phyloP scores from a whole-genome alignment of 352 stramenopile genomes.

The Phytophthora nicotianae region DNA sequence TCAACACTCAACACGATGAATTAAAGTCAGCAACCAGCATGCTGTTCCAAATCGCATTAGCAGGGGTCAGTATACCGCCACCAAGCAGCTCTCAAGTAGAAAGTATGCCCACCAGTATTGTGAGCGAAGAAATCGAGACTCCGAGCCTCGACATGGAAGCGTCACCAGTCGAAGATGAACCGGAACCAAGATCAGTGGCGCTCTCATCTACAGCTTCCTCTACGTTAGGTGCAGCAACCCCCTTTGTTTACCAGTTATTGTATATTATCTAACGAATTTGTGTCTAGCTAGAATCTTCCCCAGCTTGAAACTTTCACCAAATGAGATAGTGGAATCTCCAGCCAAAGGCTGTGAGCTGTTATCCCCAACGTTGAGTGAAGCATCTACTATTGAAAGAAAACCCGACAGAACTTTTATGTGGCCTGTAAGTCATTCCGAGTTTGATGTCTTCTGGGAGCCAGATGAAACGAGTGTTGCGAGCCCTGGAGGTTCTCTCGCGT shows the following conservation, averaged over 20 bases:
- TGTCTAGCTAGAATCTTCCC: slow-evolving; percentile 29
- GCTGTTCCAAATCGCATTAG: slow-evolving; percentile 50
- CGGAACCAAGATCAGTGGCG: slow-evolving; percentile 10
- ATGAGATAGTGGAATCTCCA: slow-evolving; percentile 12
- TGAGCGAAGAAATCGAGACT: slow-evolving; percentile 1
- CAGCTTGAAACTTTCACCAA: slow-evolving; percentile 15
- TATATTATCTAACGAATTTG: slow-evolving; percentile 9
- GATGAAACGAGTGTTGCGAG: slow-evolving; percentile 22
- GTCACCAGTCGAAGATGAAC: slow-evolving; percentile 8
- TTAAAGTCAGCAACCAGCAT: slow-evolving; percentile 36
- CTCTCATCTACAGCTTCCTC: slow-evolving; percentile 13
- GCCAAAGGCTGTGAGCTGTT: slow-evolving; percentile 6
- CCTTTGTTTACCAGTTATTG: background rate
- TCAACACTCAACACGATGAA: slow-evolving; percentile 15
- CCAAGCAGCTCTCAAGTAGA: background rate
- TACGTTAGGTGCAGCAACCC: slow-evolving; percentile 13
- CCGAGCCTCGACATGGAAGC: background rate
- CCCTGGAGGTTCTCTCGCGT: background rate
- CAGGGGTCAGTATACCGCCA: slow-evolving; percentile 30
- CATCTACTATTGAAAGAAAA: slow-evolving; percentile 16
- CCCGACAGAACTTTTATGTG: slow-evolving; percentile 22
- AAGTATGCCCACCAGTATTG: background rate
- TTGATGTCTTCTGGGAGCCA: slow-evolving; percentile 23
- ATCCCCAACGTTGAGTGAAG: slow-evolving; percentile 16
- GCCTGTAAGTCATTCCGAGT: slow-evolving; percentile 24